Conservation (phyloP, 2,329 filamentous ascomycete species). For the Xylaria sp. region DNA sequence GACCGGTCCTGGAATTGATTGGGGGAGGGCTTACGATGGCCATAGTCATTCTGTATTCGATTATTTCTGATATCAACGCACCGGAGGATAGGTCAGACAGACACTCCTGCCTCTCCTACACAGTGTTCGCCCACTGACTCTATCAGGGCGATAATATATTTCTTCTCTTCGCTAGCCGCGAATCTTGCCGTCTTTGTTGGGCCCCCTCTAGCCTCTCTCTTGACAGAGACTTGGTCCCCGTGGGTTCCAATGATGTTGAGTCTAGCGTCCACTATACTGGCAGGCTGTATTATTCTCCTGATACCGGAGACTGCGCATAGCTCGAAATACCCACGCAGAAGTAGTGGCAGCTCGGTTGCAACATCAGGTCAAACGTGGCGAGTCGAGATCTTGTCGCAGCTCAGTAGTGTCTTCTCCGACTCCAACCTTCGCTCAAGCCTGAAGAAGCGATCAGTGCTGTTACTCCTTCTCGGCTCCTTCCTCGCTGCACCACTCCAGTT, state of each 20-base stretch:
- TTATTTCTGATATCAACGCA: constrained; percentile 6
- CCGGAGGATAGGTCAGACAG: constrained; percentile 18
- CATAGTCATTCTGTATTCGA: constrained; percentile 5
- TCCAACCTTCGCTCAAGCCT: constrained; percentile 11
- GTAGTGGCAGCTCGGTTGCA: neutral
- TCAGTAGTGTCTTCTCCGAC: constrained; percentile 9
- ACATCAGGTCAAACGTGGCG: neutral
- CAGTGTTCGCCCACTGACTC: neutral
- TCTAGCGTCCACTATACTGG: constrained; percentile 12
- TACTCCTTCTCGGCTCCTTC: constrained; percentile 21
- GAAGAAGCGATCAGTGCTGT: constrained; percentile 13
- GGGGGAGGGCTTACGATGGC: constrained; percentile 5
- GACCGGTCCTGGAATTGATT: neutral
- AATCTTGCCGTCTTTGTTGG: constrained; percentile 25
- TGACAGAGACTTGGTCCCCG: constrained; percentile 24
- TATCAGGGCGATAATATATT: constrained; percentile 25
- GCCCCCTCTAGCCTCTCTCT: constrained; percentile 13
- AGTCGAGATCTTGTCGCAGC: neutral
- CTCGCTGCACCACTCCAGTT: constrained; percentile 13
- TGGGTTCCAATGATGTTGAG: constrained; percentile 23
- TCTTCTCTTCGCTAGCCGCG: constrained; percentile 28
- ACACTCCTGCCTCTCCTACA: neutral
- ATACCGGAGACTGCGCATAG: constrained; percentile 24
- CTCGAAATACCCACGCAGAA: neutral
- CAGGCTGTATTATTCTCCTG: constrained; percentile 23